Base-by-base conservation (phyloP, 257 asterid genomes). In the Solanum chaucha region DNA sequence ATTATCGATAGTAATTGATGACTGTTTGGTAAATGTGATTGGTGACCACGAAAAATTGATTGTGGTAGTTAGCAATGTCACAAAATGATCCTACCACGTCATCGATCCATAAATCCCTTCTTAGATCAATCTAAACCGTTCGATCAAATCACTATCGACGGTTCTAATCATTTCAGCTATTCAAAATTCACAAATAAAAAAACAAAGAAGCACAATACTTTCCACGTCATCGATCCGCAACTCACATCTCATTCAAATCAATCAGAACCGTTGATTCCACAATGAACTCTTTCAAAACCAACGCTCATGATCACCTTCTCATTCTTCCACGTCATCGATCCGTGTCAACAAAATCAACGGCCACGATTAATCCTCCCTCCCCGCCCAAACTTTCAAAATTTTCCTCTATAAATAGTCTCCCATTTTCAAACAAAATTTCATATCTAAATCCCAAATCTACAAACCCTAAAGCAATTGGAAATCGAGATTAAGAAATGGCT, bases 221-320 rank as follows among this genome's bases (percentile, higher is more conserved):
- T 0, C 90, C 91, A 89, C 88, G 91, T 89, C 87, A 89, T 35
- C 84, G 59, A 89, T 89, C 90, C 90, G 40, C 40, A 40, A 20
- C 10, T 5, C 19, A 0, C 77, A 14, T 22, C 6, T 40, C 14
- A 2, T 17, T 35, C 14, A 38, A 58, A 38, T 86, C 58, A 40
- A 22, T 38, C 6, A 1, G 7, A 38, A 22, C 20, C 34, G 82
- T 22, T 38, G 10, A 74, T 11, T 10, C 9, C 28, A 75, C 59
- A 11, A 13, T 14, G 10, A 32, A 35, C 17, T 20, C 75, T 13
- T 30, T 73, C 8, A 10, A 36, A 73, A 34, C 44, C 30, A 59
- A 38, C 86, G 73, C 6, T 11, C 34, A 8, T 3, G 34, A 83
- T 59, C 24, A 20, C 34, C 32, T 58, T 13, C 34, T 6, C 6